These are phyloP conservation scores for Phoma sp. DNA, from an alignment of 2,329 filamentous ascomycete species.

Conservation along the genomic window DNA sequence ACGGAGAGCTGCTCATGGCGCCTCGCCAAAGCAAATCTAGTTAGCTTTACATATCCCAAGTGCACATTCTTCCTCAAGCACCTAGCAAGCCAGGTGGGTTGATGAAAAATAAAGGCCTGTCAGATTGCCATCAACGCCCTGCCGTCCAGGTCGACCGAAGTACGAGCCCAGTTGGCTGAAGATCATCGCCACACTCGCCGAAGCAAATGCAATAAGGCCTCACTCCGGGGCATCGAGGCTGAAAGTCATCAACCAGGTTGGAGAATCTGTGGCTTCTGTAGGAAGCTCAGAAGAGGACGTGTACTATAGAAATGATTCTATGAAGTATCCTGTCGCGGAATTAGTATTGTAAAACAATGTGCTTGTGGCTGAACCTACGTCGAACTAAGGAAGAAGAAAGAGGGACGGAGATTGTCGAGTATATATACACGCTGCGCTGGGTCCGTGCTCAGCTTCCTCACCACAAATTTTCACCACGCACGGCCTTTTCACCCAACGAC, in stretches of 20 bases:
- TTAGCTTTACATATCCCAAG: too few relatives aligned
- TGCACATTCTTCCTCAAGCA: slow-evolving; percentile 46
- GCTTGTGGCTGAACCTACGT: neutral
- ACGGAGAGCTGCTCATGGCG: too few relatives aligned
- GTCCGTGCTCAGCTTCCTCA: neutral
- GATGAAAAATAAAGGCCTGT: slow-evolving; percentile 65
- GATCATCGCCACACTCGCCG: slow-evolving; percentile 96
- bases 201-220: slow-evolving; percentile 70
- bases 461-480: slow-evolving; percentile 9
- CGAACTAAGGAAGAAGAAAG: slow-evolving; percentile 15
- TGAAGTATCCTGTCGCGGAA: too few relatives aligned
- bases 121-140: slow-evolving; percentile 86
- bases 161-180: slow-evolving; percentile 77
- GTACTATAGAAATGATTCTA: slow-evolving; percentile 84
- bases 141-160: slow-evolving; percentile 79
- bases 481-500: neutral
- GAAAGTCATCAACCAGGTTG: slow-evolving; percentile 88
- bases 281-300: slow-evolving; percentile 91
- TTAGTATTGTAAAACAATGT: neutral
- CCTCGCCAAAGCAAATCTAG: too few relatives aligned
- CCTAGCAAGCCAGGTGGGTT: slow-evolving; percentile 39
- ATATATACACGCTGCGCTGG: neutral
- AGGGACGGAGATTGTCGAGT: slow-evolving; percentile 6
- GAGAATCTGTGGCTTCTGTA: slow-evolving; percentile 88
- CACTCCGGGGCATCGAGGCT: slow-evolving; percentile 92